Evolutionary conservation across 1,284 basidiomycete genomes (phyloP).

Genomic region (Mycosarcoma maydis): DNA sequence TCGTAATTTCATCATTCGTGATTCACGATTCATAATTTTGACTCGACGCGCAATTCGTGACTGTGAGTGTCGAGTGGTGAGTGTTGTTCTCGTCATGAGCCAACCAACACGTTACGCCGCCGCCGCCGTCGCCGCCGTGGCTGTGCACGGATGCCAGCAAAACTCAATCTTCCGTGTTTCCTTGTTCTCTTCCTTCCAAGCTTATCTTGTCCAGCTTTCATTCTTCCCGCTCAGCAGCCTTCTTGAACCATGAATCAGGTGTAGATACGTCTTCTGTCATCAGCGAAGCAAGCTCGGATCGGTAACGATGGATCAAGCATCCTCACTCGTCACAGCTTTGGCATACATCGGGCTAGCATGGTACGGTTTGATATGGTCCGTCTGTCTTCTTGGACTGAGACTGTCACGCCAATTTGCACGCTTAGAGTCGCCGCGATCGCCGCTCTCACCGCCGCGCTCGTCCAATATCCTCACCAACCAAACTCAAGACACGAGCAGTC

Average conservation of each 20-base stretch:
- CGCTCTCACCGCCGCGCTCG: slow-evolving; percentile 36
- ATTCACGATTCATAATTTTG: no score
- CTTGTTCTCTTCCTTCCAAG: neutral
- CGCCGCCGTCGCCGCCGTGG: no score
- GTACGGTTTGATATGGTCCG: slow-evolving; percentile 78
- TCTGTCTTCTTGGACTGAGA: slow-evolving; percentile 80
- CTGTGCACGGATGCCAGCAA: neutral
- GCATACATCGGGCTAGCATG: slow-evolving; percentile 70
- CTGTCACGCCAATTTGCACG: slow-evolving; percentile 39
- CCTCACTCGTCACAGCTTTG: neutral
- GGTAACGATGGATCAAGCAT: neutral
- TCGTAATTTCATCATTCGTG: no score
- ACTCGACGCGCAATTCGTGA: neutral
- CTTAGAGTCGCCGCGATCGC: slow-evolving; percentile 28
- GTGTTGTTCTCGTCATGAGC: neutral
- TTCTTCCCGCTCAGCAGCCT: no score
- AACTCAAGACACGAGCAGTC: slow-evolving; percentile 74
- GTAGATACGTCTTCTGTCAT: neutral
- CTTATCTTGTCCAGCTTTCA: neutral
- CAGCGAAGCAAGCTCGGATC: neutral
- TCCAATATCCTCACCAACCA: slow-evolving; percentile 61
- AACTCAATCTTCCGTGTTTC: neutral
- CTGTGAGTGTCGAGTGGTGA: no score
- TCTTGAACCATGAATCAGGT: no score
- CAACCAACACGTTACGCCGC: no score